Evolutionary conservation across 148 eudicot species (phyloP).

Genomic region (Persicaria tinctoria): DNA sequence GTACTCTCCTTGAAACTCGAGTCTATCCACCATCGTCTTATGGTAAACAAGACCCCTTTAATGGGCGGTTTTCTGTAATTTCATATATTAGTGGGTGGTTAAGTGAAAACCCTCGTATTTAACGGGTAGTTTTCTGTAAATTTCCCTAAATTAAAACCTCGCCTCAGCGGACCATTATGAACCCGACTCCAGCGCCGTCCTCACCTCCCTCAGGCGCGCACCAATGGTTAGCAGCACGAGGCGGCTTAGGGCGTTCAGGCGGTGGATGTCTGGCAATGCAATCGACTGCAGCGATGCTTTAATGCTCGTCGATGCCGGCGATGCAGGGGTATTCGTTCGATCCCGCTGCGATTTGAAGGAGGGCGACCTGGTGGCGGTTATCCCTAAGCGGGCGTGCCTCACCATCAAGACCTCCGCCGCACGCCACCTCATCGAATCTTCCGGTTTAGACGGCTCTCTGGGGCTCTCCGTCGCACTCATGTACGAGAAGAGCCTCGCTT

Average conservation of each 20-base stretch:
- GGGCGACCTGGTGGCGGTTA: constrained; percentile 66
- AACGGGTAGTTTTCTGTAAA: too few relatives aligned
- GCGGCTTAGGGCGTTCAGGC: constrained; percentile 64
- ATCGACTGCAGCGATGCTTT: constrained; percentile 61
- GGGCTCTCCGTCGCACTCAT: constrained; percentile 69
- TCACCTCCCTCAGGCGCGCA: neutral
- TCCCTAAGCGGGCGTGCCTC: constrained; percentile 67
- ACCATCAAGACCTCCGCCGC: constrained; percentile 61
- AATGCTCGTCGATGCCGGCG: constrained; percentile 23
- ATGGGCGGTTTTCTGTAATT: too few relatives aligned
- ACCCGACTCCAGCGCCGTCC: constrained; percentile 1
- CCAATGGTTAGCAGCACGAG: constrained; percentile 19
- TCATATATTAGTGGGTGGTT: too few relatives aligned
- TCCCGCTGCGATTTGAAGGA: constrained; percentile 47
- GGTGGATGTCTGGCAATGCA: constrained; percentile 58
- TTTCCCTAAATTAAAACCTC: too few relatives aligned
- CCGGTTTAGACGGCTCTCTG: constrained; percentile 45
- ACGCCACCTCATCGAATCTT: constrained; percentile 37
- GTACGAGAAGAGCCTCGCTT: constrained; percentile 72
- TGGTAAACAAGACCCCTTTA: neutral
- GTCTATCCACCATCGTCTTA: constrained; percentile 30
- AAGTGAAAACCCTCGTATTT: too few relatives aligned
- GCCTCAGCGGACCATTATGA: too few relatives aligned
- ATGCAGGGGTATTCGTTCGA: constrained; percentile 38
- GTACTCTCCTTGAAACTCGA: neutral